Evolutionary conservation across 495 filamentous ascomycete species (phyloP), one percentile per base, ranked within the genome.

Genomic region (Penicillium flavigenum): DNA sequence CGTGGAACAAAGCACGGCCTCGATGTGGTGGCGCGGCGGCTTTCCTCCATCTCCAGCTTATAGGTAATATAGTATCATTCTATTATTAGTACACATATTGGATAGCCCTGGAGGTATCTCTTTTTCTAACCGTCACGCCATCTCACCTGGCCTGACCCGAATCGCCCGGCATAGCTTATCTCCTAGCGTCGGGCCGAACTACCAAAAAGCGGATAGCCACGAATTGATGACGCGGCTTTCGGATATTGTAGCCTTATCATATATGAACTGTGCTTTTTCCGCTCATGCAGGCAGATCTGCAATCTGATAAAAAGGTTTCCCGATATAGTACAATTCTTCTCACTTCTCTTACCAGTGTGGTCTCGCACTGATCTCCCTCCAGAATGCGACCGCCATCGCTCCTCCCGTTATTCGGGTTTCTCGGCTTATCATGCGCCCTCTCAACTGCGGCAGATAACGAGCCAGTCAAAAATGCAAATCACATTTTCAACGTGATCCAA

Each of bases 401-500:
- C 4, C 44, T 60, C 3, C 45, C 59, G 43, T 44, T 65, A 32
- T 46, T 43, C 55, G 51, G 42, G 5, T 41, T 64, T 19, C 22
- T 57, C 16, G 51, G 47, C 38, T 12, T 65, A 48, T 59, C 55
- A n/a, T 32, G 29, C 29, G 45, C 52, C 38, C 14, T 57, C 12
- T 17, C 50, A 41, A 49, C 27, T 1, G 12, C 47, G 3, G 10
- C 31, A n/a, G 29, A 24, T 38, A 43, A 46, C 31, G 24, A 52
- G 3, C 36, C 47, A 4, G 19, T 52, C 17, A 54, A 51, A 45
- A 83, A 86, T 63, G 81, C 77, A 26, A 81, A 81, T 59, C 76
- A 81, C 47, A 85, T 88, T 54, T 88, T 88, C 77, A 89, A 88
- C 62, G 73, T 82, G 19, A 69, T 88, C 36, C 84, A 88, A 60